phyloP scores from a whole-genome alignment of 1,139 yeast species.

The Candida labiduridarum region DNA sequence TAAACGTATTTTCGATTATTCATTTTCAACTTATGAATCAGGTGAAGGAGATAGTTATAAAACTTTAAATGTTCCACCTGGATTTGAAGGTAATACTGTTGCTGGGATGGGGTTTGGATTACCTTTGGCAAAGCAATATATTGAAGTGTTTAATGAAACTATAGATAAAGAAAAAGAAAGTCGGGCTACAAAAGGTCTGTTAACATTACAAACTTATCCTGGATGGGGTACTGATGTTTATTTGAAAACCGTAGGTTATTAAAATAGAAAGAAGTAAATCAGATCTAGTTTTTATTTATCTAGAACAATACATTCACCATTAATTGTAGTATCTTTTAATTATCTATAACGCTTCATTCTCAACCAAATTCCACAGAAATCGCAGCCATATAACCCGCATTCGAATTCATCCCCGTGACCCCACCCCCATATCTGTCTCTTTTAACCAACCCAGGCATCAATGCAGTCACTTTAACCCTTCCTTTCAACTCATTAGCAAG shows the following conservation, averaged over 20 bases:
- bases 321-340: constrained; percentile 35
- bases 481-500: constrained; percentile 65
- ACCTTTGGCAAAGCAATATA: constrained; percentile 69
- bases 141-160: constrained; percentile 47
- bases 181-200: constrained; percentile 50
- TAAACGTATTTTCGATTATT: constrained; percentile 75
- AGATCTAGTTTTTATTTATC: constrained; percentile 5
- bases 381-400: too few relatives aligned
- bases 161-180: constrained; percentile 17
- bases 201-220: constrained; percentile 75
- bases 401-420: too few relatives aligned
- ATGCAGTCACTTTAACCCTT: constrained; percentile 57
- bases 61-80: constrained; percentile 72
- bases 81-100: constrained; percentile 67
- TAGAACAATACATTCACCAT: constrained; percentile 39
- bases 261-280: neutral
- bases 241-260: constrained; percentile 27
- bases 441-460: constrained; percentile 72
- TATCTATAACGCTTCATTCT: constrained; percentile 29
- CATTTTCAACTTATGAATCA: constrained; percentile 75
- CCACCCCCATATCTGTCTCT: constrained; percentile 85
- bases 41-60: constrained; percentile 60
- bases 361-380: constrained; percentile 28
- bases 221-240: constrained; percentile 76
- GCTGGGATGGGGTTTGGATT: constrained; percentile 98